Conservation (phyloP, 495 filamentous ascomycete genomes). For the Penicillium cinerascens region DNA sequence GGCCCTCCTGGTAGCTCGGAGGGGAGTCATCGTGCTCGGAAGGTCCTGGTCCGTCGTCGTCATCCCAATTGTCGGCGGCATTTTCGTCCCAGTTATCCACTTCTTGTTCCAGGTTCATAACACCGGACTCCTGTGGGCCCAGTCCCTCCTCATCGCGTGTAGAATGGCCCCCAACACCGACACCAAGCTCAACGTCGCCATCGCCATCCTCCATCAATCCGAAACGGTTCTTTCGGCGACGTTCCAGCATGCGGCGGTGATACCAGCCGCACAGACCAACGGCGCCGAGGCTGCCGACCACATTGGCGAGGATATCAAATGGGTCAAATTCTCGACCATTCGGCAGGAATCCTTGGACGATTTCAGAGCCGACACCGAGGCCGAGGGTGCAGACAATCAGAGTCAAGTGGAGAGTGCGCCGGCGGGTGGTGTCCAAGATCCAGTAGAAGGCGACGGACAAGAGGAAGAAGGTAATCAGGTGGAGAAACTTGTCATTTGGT, state of each 20-base stretch:
- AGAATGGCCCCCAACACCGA: constrained; percentile 46
- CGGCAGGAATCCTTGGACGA: constrained; percentile 77
- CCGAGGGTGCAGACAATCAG: constrained; percentile 71
- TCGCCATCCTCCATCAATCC: constrained; percentile 59
- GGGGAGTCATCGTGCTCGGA: constrained; percentile 12
- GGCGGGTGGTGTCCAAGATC: constrained; percentile 85
- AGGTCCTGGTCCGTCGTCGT: constrained; percentile 46
- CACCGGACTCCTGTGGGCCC: constrained; percentile 54
- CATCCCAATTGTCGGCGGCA: constrained; percentile 68
- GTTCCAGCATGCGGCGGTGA: constrained; percentile 90
- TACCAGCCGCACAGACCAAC: constrained; percentile 81
- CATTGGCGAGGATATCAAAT: constrained; percentile 82
- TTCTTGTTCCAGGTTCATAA: constrained; percentile 61
- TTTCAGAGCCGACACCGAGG: constrained; percentile 79
- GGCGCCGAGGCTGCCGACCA: constrained; percentile 70
- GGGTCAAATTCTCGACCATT: constrained; percentile 79
- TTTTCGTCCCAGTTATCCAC: constrained; percentile 86
- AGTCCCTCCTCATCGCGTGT: constrained; percentile 50
- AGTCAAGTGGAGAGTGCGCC: constrained; percentile 79
- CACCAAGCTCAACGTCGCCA: constrained; percentile 55
- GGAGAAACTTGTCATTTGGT: constrained; percentile 85
- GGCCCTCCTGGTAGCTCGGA: constrained; percentile 20
- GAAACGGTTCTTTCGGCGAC: constrained; percentile 69
- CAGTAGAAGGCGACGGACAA: constrained; percentile 92
- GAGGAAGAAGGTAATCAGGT: constrained; percentile 84